Base-by-base conservation (phyloP, 1,139 yeast species). In the Candida frijolesensis region DNA sequence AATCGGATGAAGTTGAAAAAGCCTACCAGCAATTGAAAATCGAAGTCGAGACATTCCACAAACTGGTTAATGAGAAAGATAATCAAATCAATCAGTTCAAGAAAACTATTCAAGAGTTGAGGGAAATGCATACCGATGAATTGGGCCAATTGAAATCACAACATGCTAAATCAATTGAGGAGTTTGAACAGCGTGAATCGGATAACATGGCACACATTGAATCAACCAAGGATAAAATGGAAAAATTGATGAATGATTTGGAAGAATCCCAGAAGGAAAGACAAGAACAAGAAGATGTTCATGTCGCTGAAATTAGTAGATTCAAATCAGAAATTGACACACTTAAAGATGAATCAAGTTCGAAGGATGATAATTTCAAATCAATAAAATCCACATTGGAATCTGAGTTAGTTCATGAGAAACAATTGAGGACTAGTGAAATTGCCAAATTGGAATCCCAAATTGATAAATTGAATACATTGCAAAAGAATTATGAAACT, bases 321-420 rank as follows among this genome's bases (percentile, higher is more conserved):
- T 33, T 14, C 15, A 15, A 45, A 38, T 30, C 32, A 7, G 30
- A 44, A 27, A n/a, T 46, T 18, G 25, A 42, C 14, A 18, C 29
- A 12, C 32, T 50, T 15, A 40, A 34, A 14, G 16, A 47, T 6
- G 16, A 50, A 9, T 46, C 35, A 10, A 11, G 27, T 11, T 12
- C 18, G 2, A 16, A 25, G 3, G 14, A 29, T 7, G 44, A 43
- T 19, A 37, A 50, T 14, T 37, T 33, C 10, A 29, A 46, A 32
- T 32, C 47, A 2, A 16, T 44, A 32, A 46, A 47, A 35, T 47
- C 40, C 15, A 48, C 44, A 14, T 47, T 47, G 32, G 50, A 50
- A 45, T 50, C 52, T 1, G 50, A 50, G 18, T 47, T 50, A 30
- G 44, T 46, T 4, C 43, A 44, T 35, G 48, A 50, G 35, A 47